These are phyloP conservation scores for Echium plantagineum DNA, from an alignment of 257 asterid species.

Conservation along the genomic window DNA sequence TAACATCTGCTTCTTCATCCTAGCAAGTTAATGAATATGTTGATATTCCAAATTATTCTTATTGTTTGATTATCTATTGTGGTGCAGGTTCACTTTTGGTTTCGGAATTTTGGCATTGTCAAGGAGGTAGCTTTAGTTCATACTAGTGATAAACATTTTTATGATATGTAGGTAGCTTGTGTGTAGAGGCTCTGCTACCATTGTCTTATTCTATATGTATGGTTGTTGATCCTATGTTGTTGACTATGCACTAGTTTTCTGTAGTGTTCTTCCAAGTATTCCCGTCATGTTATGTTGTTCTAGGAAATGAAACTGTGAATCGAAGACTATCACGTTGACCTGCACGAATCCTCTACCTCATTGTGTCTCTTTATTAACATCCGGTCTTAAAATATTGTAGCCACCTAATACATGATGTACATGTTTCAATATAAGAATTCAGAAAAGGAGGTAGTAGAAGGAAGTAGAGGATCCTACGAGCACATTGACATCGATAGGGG, in stretches of 20 bases:
- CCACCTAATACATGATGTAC: too few species aligned
- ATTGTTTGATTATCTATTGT: slow-evolving; percentile 4
- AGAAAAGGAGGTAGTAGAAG: too few species aligned
- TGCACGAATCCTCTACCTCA: too few species aligned
- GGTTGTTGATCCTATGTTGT: neutral
- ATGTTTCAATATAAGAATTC: too few species aligned
- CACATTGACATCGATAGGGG: too few species aligned
- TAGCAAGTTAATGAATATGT: slow-evolving; percentile 2
- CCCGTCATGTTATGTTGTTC: neutral
- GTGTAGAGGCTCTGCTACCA: slow-evolving; percentile 6
- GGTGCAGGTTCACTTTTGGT: slow-evolving; percentile 19
- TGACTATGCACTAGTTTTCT: neutral
- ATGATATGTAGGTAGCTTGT: slow-evolving; percentile 11
- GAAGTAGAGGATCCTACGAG: too few species aligned
- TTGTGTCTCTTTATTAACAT: too few species aligned
- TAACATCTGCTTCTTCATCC: neutral
- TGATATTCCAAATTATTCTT: neutral
- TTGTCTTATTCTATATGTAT: slow-evolving; percentile 7
- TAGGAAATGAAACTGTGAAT: too few species aligned
- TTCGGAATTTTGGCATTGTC: neutral
- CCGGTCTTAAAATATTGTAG: too few species aligned
- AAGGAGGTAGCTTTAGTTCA: slow-evolving; percentile 12
- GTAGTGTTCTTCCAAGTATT: neutral
- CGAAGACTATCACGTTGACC: too few species aligned
- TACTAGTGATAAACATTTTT: slow-evolving; percentile 11